A percentile compares a stretch with the other conserved stretches of the same genome.
Evolutionary conservation across 2,329 filamentous ascomycete genomes (phyloP).

Genomic region (Stenocarpella maydis): DNA sequence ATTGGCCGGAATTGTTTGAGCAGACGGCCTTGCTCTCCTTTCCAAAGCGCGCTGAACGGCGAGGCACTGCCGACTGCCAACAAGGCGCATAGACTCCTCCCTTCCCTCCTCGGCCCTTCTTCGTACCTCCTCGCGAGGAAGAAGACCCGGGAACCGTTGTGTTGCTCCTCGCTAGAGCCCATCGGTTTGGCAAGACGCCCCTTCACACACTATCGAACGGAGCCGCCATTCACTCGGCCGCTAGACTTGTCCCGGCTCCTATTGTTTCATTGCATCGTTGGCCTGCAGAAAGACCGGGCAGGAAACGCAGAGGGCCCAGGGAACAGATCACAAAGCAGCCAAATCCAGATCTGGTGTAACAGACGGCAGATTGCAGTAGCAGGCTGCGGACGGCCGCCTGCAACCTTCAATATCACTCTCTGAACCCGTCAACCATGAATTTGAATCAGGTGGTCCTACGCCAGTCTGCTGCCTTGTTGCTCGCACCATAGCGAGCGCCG

Average conservation of each 20-base stretch:
- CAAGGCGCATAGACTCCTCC: not conserved
- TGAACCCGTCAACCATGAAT: constrained; percentile 34
- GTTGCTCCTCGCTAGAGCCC: constrained; percentile 4
- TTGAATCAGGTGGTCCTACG: constrained; percentile 35
- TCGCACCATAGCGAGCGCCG: constrained; percentile 10
- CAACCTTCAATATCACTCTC: constrained; percentile 33
- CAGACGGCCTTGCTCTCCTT: not conserved
- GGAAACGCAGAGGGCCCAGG: constrained; percentile 6
- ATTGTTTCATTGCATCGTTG: constrained; percentile 31
- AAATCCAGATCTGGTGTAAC: constrained; percentile 37
- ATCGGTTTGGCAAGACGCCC: not conserved
- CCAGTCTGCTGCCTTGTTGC: constrained; percentile 26
- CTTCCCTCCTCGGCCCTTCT: not conserved
- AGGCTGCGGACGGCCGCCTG: constrained; percentile 32
- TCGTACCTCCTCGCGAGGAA: not conserved
- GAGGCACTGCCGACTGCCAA: constrained; percentile 8
- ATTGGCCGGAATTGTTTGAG: not conserved
- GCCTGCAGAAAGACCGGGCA: constrained; percentile 16
- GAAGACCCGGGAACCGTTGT: not conserved
- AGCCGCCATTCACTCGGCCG: constrained; percentile 20
- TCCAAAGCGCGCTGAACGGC: not conserved
- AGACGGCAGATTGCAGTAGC: constrained; percentile 36
- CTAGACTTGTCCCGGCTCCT: constrained; percentile 20
- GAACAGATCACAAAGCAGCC: constrained; percentile 23
- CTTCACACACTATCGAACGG: constrained; percentile 1